Percentiles rank a stretch among this genome's conserved stretches.
Evolutionary conservation across 2,329 filamentous ascomycete genomes (phyloP).

Genomic region (Pleoardoris graminearum): DNA sequence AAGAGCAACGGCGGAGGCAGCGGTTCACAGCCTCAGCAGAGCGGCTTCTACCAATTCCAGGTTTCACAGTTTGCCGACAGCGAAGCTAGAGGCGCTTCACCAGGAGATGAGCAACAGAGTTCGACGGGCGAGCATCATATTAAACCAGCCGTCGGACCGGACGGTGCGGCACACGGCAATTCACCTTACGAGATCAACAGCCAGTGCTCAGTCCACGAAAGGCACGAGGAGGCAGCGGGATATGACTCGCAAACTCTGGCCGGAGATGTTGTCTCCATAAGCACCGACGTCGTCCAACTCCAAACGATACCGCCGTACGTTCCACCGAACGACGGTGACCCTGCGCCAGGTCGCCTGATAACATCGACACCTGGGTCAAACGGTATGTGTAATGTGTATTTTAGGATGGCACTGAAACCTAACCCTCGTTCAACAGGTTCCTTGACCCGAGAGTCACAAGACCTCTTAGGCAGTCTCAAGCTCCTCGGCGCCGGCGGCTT

Average conservation of each 20-base stretch:
- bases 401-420: neutral
- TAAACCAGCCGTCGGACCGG: conserved; percentile 2
- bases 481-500: conserved; percentile 44
- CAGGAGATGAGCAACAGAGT: conserved; percentile 8
- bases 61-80: conserved; percentile 26
- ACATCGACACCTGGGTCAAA: neutral
- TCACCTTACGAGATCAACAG: neutral
- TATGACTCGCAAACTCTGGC: conserved; percentile 33
- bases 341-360: neutral
- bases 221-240: conserved; percentile 25
- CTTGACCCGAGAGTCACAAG: neutral
- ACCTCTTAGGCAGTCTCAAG: conserved; percentile 29
- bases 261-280: conserved; percentile 39
- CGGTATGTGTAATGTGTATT: neutral
- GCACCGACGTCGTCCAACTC: neutral
- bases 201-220: conserved; percentile 11
- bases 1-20: conserved; percentile 25
- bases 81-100: conserved; percentile 10
- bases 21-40: conserved; percentile 14
- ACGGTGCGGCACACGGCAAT: neutral
- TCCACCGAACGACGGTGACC: conserved; percentile 5
- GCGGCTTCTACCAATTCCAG: conserved; percentile 40
- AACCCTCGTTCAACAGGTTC: neutral
- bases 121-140: conserved; percentile 7
- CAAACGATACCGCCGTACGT: neutral